Percentiles rank a stretch among this genome's conserved stretches.
Evolutionary conservation across 495 filamentous ascomycete species (phyloP).

Genomic region (Penicillium ochrochloron): DNA sequence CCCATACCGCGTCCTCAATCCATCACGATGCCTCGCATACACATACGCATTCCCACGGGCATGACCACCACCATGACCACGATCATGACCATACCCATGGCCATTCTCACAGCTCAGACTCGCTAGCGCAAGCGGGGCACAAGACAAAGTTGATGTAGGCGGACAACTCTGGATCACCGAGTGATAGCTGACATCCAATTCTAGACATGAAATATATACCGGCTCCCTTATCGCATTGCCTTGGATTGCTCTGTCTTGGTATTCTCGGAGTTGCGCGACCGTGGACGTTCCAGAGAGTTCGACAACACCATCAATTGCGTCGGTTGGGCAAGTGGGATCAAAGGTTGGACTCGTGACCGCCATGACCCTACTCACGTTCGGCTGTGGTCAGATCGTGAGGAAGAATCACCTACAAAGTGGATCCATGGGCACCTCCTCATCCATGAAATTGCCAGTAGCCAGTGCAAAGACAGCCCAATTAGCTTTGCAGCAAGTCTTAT

Average conservation of each 20-base stretch:
- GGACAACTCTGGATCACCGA: background rate
- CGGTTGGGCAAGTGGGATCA: conserved; percentile 20
- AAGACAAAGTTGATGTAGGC: conserved; percentile 25
- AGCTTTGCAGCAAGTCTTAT: conserved; percentile 33
- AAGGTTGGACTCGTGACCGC: conserved; percentile 31
- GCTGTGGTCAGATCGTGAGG: conserved; percentile 30
- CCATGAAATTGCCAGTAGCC: conserved; percentile 25
- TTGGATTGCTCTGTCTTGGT: conserved; percentile 51
- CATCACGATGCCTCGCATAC: conserved; percentile 21
- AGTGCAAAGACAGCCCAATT: conserved; percentile 21
- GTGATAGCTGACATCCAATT: conserved; percentile 19
- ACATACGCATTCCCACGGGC: conserved; percentile 19
- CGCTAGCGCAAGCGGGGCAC: conserved; percentile 3
- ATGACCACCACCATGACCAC: conserved; percentile 56
- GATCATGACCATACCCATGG: conserved; percentile 72
- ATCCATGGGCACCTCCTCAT: conserved; percentile 11
- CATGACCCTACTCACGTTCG: conserved; percentile 37
- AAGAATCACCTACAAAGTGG: conserved; percentile 14
- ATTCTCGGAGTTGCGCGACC: conserved; percentile 36
- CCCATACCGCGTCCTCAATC: conserved; percentile 23
- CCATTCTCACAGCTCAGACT: conserved; percentile 55
- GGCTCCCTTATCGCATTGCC: conserved; percentile 42
- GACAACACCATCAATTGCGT: background rate
- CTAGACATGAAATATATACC: conserved; percentile 39
- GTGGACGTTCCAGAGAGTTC: conserved; percentile 3